Evolutionary conservation across 164 flowering plant genomes (phyloP).

Genomic region (Vitis cinerea): DNA sequence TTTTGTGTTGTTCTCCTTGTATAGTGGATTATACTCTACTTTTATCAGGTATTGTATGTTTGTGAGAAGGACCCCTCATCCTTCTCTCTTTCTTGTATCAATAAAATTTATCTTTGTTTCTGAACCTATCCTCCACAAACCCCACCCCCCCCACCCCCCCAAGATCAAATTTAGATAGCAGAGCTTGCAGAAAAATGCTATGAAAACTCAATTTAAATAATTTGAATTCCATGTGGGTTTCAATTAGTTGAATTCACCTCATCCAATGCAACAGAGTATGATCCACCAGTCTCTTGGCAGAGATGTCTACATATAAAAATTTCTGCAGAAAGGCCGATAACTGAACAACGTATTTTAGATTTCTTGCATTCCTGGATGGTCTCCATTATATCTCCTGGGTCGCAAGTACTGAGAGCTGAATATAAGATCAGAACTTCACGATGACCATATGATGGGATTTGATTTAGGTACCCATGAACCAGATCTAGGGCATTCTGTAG

Average conservation of each 20-base stretch:
- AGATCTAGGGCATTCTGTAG: slow-evolving; percentile 90
- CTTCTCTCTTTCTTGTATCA: no score
- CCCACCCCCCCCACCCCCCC: no score
- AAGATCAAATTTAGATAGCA: neutral
- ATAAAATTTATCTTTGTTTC: no score
- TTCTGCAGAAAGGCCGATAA: slow-evolving; percentile 91
- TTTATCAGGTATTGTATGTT: no score
- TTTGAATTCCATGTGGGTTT: no score
- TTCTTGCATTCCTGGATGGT: slow-evolving; percentile 80
- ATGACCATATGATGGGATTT: slow-evolving; percentile 93
- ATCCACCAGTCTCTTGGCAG: slow-evolving; percentile 93
- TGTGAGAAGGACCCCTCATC: no score
- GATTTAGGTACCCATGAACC: slow-evolving; percentile 66
- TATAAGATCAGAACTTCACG: slow-evolving; percentile 85
- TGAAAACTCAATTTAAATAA: neutral
- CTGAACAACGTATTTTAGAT: slow-evolving; percentile 86
- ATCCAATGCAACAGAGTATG: slow-evolving; percentile 80
- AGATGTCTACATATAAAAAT: slow-evolving; percentile 87
- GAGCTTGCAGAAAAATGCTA: neutral
- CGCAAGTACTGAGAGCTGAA: slow-evolving; percentile 93
- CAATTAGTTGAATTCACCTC: slow-evolving; percentile 54
- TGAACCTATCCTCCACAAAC: no score
- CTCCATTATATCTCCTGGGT: slow-evolving; percentile 91
- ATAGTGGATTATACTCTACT: no score
- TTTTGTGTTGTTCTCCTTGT: no score